A percentile compares a stretch with the other conserved stretches of the same genome.
Conservation (phyloP, 805 yeast genomes). For the Yarrowia sp. region DNA sequence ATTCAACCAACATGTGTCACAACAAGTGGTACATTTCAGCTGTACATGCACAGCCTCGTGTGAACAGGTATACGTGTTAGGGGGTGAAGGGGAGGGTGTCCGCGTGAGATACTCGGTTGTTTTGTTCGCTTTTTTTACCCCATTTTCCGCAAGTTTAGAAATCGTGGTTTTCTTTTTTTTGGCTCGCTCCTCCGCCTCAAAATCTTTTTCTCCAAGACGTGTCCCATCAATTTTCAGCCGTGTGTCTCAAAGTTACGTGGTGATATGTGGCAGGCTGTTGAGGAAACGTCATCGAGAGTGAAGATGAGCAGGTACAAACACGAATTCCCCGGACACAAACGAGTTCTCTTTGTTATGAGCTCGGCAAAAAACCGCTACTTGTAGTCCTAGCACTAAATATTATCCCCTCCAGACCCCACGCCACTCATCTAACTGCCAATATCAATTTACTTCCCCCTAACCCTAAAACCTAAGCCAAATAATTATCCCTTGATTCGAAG, state of each 20-base stretch:
- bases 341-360: no score
- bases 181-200: background rate
- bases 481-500: slow-evolving; percentile 20
- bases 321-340: no score
- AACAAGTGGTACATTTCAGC: background rate
- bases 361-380: no score
- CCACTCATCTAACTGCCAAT: no score
- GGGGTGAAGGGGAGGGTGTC: no score
- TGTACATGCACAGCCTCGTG: slow-evolving; percentile 11
- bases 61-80: background rate
- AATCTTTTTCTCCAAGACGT: background rate
- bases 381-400: no score
- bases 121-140: background rate
- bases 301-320: no score
- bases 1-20: background rate
- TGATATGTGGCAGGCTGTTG: slow-evolving; percentile 2
- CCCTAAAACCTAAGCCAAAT: slow-evolving; percentile 23
- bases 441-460: slow-evolving; percentile 9
- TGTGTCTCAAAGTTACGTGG: background rate
- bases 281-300: background rate
- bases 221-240: background rate
- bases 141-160: background rate
- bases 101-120: no score
- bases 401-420: no score
- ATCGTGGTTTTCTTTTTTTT: no score